phyloP scores from a whole-genome alignment of 768 basidiomycete species.

The Mrakia gelida region DNA sequence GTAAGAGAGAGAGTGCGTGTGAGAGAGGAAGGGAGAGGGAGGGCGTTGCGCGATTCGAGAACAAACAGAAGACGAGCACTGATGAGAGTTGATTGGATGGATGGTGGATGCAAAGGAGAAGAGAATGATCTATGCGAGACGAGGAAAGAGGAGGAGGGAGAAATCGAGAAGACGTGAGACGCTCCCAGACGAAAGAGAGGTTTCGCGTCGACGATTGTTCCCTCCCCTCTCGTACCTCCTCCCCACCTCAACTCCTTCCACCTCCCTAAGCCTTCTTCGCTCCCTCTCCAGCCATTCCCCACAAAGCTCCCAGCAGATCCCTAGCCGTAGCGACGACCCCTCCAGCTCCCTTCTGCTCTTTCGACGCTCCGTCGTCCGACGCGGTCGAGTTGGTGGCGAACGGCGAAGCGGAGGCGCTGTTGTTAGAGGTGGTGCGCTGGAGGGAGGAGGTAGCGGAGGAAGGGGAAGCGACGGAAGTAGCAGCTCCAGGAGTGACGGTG shows the following conservation, averaged over 20 bases:
- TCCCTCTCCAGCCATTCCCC: constrained; percentile 43
- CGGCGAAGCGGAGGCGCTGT: neutral
- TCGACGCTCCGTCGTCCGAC: constrained; percentile 32
- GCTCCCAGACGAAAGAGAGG: too few species aligned
- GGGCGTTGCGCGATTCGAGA: neutral
- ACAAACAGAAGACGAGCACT: neutral
- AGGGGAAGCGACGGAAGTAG: neutral
- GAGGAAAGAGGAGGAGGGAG: neutral
- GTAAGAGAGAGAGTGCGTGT: neutral
- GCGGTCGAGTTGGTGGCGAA: neutral
- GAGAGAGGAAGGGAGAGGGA: neutral
- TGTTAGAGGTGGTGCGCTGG: constrained; percentile 8
- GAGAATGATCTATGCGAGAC: too few species aligned
- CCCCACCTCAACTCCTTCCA: neutral
- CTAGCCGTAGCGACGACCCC: constrained; percentile 69
- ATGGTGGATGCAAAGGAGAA: neutral
- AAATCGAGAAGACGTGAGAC: neutral
- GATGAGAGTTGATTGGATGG: neutral
- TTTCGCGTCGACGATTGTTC: too few species aligned
- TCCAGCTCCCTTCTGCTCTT: constrained; percentile 37
- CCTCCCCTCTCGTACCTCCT: too few species aligned
- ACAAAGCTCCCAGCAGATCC: constrained; percentile 65
- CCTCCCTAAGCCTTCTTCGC: neutral
- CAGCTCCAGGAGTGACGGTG: neutral
- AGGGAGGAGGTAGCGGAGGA: constrained; percentile 11